Conservation (phyloP, 345 rosid genomes). For the Psidium friedrichsthalianum region DNA sequence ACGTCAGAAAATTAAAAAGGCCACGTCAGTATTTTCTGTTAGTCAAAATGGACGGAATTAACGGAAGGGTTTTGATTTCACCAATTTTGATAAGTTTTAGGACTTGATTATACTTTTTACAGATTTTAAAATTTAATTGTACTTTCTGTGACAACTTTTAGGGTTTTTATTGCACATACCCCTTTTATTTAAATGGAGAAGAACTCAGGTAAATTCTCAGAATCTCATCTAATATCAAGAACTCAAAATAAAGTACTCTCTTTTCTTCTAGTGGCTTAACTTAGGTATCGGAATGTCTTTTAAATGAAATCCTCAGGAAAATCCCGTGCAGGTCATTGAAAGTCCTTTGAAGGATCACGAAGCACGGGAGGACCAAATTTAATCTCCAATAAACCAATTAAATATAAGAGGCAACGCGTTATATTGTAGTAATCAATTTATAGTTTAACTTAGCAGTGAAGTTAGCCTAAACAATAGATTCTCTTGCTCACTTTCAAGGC, state of each 20-base stretch:
- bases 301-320: no score
- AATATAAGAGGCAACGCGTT: not conserved
- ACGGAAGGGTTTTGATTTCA: no score
- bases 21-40: no score
- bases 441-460: not conserved
- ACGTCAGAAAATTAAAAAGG: no score
- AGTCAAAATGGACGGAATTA: no score
- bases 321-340: not conserved
- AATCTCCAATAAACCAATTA: not conserved
- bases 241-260: not conserved
- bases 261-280: not conserved
- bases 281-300: not conserved
- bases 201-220: not conserved
- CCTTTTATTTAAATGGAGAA: not conserved
- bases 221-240: not conserved
- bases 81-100: no score
- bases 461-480: not conserved
- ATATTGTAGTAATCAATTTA: not conserved
- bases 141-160: no score
- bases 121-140: no score
- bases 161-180: no score
- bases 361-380: not conserved
- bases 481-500: not conserved
- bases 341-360: not conserved
- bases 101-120: no score